phyloP scores from a whole-genome alignment of 2,329 filamentous ascomycete species.

The Fusarium sp. region DNA sequence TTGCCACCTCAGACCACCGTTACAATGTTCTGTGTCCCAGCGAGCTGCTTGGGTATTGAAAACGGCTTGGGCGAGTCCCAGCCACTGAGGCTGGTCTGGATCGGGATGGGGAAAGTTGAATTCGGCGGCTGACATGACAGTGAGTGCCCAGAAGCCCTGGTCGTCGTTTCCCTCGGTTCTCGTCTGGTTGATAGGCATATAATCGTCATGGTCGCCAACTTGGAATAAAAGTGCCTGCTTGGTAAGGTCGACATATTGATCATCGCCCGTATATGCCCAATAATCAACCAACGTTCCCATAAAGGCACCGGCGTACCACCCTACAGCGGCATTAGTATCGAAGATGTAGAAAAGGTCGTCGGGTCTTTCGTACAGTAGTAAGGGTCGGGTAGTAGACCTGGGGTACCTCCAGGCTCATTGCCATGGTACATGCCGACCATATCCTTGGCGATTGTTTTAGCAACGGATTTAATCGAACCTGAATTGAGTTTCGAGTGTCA shows the following conservation, averaged over 20 bases:
- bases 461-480: conserved; percentile 65
- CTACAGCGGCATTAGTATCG: conserved; percentile 51
- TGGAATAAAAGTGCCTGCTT: conserved; percentile 80
- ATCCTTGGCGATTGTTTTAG: conserved; percentile 65
- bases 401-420: conserved; percentile 63
- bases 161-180: conserved; percentile 79
- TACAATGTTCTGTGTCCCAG: conserved; percentile 78
- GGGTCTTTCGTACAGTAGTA: conserved; percentile 64
- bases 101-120: conserved; percentile 73
- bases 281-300: conserved; percentile 81
- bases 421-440: conserved; percentile 61
- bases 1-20: conserved; percentile 86
- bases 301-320: conserved; percentile 83
- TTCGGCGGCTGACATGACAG: conserved; percentile 79
- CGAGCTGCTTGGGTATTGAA: conserved; percentile 83
- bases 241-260: conserved; percentile 76
- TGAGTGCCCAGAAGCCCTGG: conserved; percentile 80
- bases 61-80: conserved; percentile 80
- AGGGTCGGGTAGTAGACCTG: conserved; percentile 65
- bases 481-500: conserved; percentile 8
- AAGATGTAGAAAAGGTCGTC: background rate
- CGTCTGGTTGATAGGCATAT: conserved; percentile 82
- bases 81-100: conserved; percentile 72
- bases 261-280: conserved; percentile 85
- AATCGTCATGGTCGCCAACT: conserved; percentile 78